Percentiles rank a stretch among this genome's conserved stretches.
Conservation (phyloP, 108 stramenopile genomes). For the Nitzschia inconspicua region DNA sequence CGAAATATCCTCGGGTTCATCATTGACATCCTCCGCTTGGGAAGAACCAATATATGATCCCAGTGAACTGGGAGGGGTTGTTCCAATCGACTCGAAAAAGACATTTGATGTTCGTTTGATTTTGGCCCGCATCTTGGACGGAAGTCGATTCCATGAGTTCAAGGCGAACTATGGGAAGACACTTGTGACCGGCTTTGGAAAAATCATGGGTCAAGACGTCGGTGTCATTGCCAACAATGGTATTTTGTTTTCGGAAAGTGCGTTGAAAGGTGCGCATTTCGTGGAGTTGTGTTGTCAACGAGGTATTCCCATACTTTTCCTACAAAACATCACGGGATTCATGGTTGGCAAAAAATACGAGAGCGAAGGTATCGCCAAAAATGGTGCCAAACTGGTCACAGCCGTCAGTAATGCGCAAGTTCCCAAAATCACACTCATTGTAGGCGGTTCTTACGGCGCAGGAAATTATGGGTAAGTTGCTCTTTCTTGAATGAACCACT, state of each 20-base stretch:
- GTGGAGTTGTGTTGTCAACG: slow-evolving; percentile 97
- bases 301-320: slow-evolving; percentile 91
- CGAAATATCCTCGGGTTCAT: neutral
- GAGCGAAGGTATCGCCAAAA: slow-evolving; percentile 95
- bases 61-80: slow-evolving; percentile 85
- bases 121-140: slow-evolving; percentile 93
- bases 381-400: slow-evolving; percentile 94
- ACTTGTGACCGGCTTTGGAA: slow-evolving; percentile 93
- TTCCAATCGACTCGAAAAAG: slow-evolving; percentile 91
- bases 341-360: slow-evolving; percentile 97
- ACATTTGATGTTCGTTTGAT: slow-evolving; percentile 95
- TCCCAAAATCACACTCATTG: slow-evolving; percentile 95
- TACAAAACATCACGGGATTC: slow-evolving; percentile 99
- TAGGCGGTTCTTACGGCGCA: slow-evolving; percentile 87
- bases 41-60: slow-evolving; percentile 91
- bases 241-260: slow-evolving; percentile 90
- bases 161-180: slow-evolving; percentile 94
- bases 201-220: slow-evolving; percentile 89
- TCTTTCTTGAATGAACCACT: neutral
- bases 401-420: slow-evolving; percentile 95
- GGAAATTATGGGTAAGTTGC: slow-evolving; percentile 84
- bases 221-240: slow-evolving; percentile 99
- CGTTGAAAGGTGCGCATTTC: slow-evolving; percentile 95
- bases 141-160: slow-evolving; percentile 97
- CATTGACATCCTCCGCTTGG: slow-evolving; percentile 9